Evolutionary conservation across 2,329 filamentous ascomycete species (phyloP), one percentile per base, ranked within the genome.

Genomic region (Diplocarpon rosae): DNA sequence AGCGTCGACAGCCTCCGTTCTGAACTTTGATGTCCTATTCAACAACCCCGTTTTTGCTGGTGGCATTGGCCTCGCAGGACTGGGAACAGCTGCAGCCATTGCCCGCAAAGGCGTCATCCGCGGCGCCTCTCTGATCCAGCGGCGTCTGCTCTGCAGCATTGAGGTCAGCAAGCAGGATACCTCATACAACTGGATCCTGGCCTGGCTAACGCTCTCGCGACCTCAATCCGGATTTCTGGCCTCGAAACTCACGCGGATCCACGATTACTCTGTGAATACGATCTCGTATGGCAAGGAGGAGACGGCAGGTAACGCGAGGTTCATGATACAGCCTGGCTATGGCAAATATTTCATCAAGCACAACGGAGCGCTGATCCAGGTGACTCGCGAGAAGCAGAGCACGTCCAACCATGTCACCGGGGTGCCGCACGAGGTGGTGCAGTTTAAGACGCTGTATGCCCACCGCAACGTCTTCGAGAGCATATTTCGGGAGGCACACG

Each of bases 151-250:
- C 27, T 86, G 96, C 57, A 88, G 95, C 58, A 80, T 98, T 58
- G 92, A 98, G 65, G 95, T 98, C 64, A 90, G 85, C 63, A 85
- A 87, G 61, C 85, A 90, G 58, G 92, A 98, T 66, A 80, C 87
- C 36, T 89, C 90, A 1, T 98, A 96, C 62, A 80, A 80, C 33
- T 96, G 89, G 90, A 79, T 98, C 34, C 73, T 98, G 9, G 82
- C 89, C 52, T 98, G 92, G 89, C 84, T 98, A 63, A 89, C 88
- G 6, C 75, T 86, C 45, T 86, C 87, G 52, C 85, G 88, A 41
- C 73, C 79, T 43, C 65, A 70, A 59, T 36, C 13, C 12, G 56
- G 47, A 5, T 58, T 55, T 16, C 20, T 81, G 30, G 71, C 72
- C 15, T 72, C 68, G 27, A 72, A 70, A 33, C 61, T 81, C 42